phyloP scores from a whole-genome alignment of 2,329 filamentous ascomycete species.

The Apiospora malaysiana region DNA sequence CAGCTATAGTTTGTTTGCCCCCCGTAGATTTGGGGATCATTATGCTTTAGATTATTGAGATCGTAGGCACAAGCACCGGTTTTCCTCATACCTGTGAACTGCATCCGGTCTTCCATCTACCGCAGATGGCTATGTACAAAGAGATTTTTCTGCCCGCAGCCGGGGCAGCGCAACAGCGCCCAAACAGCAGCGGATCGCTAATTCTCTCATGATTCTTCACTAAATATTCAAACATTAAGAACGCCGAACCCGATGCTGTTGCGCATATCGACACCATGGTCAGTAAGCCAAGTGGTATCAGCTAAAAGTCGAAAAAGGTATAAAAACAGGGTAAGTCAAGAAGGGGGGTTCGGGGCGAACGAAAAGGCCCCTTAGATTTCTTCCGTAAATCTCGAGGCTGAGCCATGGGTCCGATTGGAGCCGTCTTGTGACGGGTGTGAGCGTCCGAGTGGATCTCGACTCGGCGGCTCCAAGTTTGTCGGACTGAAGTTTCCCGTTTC shows the following conservation, averaged over 20 bases:
- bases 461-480: slow-evolving; percentile 34
- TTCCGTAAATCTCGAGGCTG: slow-evolving; percentile 50
- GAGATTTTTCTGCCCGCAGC: background rate
- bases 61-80: background rate
- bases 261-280: slow-evolving; percentile 30
- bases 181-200: slow-evolving; percentile 18
- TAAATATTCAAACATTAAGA: slow-evolving; percentile 33
- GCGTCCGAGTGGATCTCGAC: slow-evolving; percentile 45
- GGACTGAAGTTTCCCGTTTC: slow-evolving; percentile 56
- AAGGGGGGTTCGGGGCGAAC: slow-evolving; percentile 16
- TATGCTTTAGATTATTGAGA: slow-evolving; percentile 20
- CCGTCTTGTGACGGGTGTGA: slow-evolving; percentile 44
- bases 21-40: slow-evolving; percentile 13
- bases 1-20: background rate
- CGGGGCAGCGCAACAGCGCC: slow-evolving; percentile 7
- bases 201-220: slow-evolving; percentile 26
- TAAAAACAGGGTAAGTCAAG: slow-evolving; percentile 25
- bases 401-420: slow-evolving; percentile 39
- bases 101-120: slow-evolving; percentile 11
- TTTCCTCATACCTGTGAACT: background rate
- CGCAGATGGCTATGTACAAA: slow-evolving; percentile 21
- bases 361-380: slow-evolving; percentile 40
- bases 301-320: slow-evolving; percentile 31
- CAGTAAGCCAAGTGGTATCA: slow-evolving; percentile 37
- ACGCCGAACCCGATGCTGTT: slow-evolving; percentile 35